These are phyloP conservation scores for Cucurbita moschata DNA, from an alignment of 306 rosid genomes.

Conservation along the genomic window DNA sequence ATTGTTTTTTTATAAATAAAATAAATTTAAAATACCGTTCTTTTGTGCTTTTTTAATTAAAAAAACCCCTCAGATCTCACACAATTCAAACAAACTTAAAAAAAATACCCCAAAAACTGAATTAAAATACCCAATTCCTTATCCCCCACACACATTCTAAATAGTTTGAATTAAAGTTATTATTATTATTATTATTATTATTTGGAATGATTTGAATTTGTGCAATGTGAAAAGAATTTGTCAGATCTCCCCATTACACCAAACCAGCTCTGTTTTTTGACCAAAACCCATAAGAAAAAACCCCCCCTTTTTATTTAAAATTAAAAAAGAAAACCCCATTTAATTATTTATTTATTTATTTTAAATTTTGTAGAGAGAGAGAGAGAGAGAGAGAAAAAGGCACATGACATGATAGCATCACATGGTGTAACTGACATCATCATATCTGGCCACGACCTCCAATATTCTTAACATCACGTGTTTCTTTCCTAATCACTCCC, in stretches of 20 bases:
- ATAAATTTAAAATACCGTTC: too few species aligned
- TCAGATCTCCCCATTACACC: constrained; percentile 13
- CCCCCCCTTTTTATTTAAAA: not conserved
- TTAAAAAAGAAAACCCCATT: not conserved
- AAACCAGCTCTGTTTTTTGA: not conserved
- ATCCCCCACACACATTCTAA: constrained; percentile 14
- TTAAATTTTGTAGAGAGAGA: not conserved
- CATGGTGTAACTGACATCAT: constrained; percentile 53
- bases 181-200: not conserved
- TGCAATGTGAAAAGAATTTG: constrained; percentile 25
- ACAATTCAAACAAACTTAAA: not conserved
- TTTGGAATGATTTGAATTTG: constrained; percentile 10
- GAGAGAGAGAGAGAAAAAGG: not conserved
- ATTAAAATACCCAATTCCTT: not conserved
- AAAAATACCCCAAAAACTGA: not conserved
- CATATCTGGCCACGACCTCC: constrained; percentile 53
- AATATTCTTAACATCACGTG: constrained; percentile 41
- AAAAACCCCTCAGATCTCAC: not conserved
- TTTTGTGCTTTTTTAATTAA: not conserved
- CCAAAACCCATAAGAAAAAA: not conserved
- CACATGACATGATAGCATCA: constrained; percentile 57
- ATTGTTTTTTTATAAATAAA: not conserved
- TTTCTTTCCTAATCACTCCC: not conserved
- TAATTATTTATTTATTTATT: not conserved
- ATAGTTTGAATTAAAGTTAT: not conserved